Evolutionary conservation across 2,329 filamentous ascomycete genomes (phyloP).

Genomic region (Huntiella moniliformis): DNA sequence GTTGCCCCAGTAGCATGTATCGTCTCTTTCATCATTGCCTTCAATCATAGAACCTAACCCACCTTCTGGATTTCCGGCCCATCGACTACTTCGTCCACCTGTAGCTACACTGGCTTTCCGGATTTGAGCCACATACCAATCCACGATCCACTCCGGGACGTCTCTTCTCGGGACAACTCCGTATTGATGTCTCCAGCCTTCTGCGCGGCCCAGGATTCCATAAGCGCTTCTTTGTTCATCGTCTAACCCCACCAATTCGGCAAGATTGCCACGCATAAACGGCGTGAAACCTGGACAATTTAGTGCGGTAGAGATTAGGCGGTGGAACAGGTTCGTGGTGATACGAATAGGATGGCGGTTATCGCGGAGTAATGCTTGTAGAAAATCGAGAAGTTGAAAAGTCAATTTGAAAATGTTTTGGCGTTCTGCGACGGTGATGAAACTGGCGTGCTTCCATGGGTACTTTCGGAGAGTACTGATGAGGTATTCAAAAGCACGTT

Average conservation of each 20-base stretch:
- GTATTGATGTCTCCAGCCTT: slow-evolving; percentile 33
- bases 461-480: slow-evolving; percentile 45
- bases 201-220: slow-evolving; percentile 29
- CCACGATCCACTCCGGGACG: slow-evolving; percentile 30
- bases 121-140: slow-evolving; percentile 10
- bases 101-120: neutral
- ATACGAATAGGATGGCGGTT: slow-evolving; percentile 24
- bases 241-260: slow-evolving; percentile 22
- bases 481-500: slow-evolving; percentile 46
- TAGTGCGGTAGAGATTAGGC: slow-evolving; percentile 33
- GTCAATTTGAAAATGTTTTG: slow-evolving; percentile 32
- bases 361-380: slow-evolving; percentile 22
- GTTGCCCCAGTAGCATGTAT: slow-evolving; percentile 8
- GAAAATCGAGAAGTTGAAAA: slow-evolving; percentile 27
- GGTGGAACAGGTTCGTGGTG: slow-evolving; percentile 32
- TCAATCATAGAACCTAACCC: no score
- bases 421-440: slow-evolving; percentile 40
- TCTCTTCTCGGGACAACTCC: slow-evolving; percentile 30
- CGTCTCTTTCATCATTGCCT: neutral
- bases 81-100: no score
- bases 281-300: slow-evolving; percentile 41
- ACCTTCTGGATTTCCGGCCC: no score
- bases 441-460: slow-evolving; percentile 39
- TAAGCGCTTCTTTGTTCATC: slow-evolving; percentile 21
- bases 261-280: slow-evolving; percentile 41